A percentile compares a stretch with the other conserved stretches of the same genome.
Conservation (phyloP, 129 eudicot genomes). For the Centella asiatica region DNA sequence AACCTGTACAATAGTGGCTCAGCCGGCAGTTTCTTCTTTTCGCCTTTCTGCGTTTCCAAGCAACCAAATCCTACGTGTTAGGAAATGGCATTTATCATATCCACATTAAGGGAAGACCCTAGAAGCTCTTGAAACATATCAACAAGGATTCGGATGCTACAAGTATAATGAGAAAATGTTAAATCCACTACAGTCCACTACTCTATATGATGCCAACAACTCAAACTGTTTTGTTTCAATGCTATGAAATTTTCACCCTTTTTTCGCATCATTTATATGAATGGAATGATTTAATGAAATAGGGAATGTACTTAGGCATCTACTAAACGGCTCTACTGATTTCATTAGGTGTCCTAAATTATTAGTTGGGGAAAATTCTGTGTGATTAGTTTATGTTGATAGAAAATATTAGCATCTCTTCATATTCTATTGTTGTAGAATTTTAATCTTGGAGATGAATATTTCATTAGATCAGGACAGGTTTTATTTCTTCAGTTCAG, state of each 20-base stretch:
- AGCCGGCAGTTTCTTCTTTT: conserved; percentile 1
- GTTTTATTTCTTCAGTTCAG: not conserved
- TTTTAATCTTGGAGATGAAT: too few species aligned
- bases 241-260: not conserved
- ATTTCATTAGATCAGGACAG: too few species aligned
- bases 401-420: too few species aligned
- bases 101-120: not conserved
- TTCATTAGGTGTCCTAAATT: too few species aligned
- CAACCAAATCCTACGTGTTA: not conserved
- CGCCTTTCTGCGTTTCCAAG: conserved; percentile 6
- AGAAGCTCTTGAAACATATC: not conserved
- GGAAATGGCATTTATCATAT: not conserved
- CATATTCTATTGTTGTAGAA: too few species aligned
- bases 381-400: too few species aligned
- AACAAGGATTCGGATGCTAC: not conserved
- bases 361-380: too few species aligned
- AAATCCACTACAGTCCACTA: not conserved
- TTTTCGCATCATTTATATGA: not conserved
- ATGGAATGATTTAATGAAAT: not conserved
- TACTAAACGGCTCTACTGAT: too few species aligned
- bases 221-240: not conserved
- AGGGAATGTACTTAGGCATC: not conserved
- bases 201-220: not conserved
- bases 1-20: not conserved
- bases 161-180: not conserved